Evolutionary conservation across 2,329 filamentous ascomycete species (phyloP).

Genomic region (Claviceps paspali): DNA sequence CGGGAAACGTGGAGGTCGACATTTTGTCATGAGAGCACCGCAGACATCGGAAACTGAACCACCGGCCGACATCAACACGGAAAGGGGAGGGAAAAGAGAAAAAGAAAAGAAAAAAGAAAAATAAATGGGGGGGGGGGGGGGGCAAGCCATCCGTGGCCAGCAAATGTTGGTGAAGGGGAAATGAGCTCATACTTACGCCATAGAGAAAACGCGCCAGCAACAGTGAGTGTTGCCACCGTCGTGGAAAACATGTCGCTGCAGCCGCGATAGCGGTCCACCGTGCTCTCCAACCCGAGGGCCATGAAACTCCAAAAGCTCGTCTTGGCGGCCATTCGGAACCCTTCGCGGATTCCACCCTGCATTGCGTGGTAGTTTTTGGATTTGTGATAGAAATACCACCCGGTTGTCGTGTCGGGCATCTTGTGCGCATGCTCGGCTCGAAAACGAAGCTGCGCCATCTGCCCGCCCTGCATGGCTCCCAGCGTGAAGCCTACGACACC

Average conservation of each 20-base stretch:
- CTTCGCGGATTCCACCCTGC: slow-evolving; percentile 64
- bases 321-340: slow-evolving; percentile 55
- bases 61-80: background rate
- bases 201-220: slow-evolving; percentile 74
- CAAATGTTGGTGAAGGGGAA: slow-evolving; percentile 5
- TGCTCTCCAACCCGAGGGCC: slow-evolving; percentile 73
- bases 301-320: slow-evolving; percentile 58
- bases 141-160: background rate
- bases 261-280: slow-evolving; percentile 49
- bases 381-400: slow-evolving; percentile 99
- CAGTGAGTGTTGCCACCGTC: slow-evolving; percentile 65
- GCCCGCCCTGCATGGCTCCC: slow-evolving; percentile 57
- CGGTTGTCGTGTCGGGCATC: slow-evolving; percentile 63
- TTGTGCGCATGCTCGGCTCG: slow-evolving; percentile 94
- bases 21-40: background rate
- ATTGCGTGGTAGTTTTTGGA: slow-evolving; percentile 86
- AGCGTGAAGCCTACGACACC: slow-evolving; percentile 55
- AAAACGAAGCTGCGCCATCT: slow-evolving; percentile 65
- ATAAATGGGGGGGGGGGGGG: no score
- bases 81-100: background rate
- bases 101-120: no score
- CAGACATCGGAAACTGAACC: background rate
- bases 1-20: background rate
- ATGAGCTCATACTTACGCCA: slow-evolving; percentile 46
- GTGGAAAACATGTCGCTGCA: slow-evolving; percentile 67